Evolutionary conservation across 257 asterid species (phyloP).

Genomic region (Solanum lignicaule): DNA sequence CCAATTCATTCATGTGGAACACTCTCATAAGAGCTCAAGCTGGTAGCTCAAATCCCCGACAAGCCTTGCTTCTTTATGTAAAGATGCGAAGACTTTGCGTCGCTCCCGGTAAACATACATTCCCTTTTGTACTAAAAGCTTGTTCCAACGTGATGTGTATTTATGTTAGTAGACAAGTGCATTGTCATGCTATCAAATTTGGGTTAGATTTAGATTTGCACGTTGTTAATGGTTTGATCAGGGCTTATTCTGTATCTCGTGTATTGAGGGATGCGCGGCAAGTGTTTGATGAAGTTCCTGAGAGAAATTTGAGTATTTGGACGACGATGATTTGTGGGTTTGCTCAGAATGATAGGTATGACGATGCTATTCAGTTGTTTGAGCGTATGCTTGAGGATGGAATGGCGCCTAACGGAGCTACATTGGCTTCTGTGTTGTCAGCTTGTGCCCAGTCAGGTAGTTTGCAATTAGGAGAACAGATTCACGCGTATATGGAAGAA

Average conservation of each 20-base stretch:
- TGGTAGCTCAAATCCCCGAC: slow-evolving; percentile 22
- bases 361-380: slow-evolving; percentile 51
- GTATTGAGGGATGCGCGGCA: slow-evolving; percentile 32
- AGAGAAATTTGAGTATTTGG: slow-evolving; percentile 51
- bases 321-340: slow-evolving; percentile 77
- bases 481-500: slow-evolving; percentile 38
- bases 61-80: slow-evolving; percentile 30
- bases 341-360: slow-evolving; percentile 46
- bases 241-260: slow-evolving; percentile 48
- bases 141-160: slow-evolving; percentile 26
- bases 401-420: slow-evolving; percentile 44
- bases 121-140: slow-evolving; percentile 72
- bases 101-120: slow-evolving; percentile 67
- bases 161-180: slow-evolving; percentile 40
- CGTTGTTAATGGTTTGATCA: slow-evolving; percentile 46
- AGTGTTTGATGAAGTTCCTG: slow-evolving; percentile 56
- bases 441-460: slow-evolving; percentile 80
- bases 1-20: slow-evolving; percentile 85
- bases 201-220: slow-evolving; percentile 61
- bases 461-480: slow-evolving; percentile 61
- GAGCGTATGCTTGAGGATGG: slow-evolving; percentile 40
- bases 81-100: slow-evolving; percentile 42
- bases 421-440: slow-evolving; percentile 59
- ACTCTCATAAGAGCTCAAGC: slow-evolving; percentile 71
- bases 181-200: slow-evolving; percentile 38